phyloP scores from a whole-genome alignment of 2,329 filamentous ascomycete genomes.

The Aureobasidium vineae region DNA sequence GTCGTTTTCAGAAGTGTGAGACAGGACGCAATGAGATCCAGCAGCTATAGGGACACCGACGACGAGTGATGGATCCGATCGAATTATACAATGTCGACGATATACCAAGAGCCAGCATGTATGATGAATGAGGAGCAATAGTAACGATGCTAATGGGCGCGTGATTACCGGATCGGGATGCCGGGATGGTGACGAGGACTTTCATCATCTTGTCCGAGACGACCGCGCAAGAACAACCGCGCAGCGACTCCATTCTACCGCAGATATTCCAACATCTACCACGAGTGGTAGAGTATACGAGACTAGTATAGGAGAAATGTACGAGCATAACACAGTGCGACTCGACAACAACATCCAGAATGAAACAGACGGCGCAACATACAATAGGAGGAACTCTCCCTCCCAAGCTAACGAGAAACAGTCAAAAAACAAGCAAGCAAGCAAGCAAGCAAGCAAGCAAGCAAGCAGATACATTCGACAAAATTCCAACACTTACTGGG shows the following conservation, averaged over 20 bases:
- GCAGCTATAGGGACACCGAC: neutral
- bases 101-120: neutral
- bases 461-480: neutral
- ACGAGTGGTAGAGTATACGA: neutral
- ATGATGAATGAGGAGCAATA: neutral
- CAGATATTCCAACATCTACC: neutral
- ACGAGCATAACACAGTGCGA: neutral
- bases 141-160: neutral
- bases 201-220: neutral
- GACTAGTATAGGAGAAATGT: neutral
- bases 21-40: neutral
- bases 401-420: neutral
- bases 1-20: neutral
- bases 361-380: neutral
- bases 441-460: neutral
- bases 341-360: neutral
- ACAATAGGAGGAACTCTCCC: neutral
- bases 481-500: neutral
- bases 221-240: neutral
- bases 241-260: neutral
- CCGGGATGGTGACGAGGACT: neutral
- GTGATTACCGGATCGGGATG: neutral
- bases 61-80: too few relatives aligned
- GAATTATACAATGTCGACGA: neutral
- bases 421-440: neutral